Percentiles rank a stretch among this genome's conserved stretches.
These are phyloP conservation scores for Xylaria longipes DNA, from an alignment of 495 filamentous ascomycete genomes.

Conservation along the genomic window DNA sequence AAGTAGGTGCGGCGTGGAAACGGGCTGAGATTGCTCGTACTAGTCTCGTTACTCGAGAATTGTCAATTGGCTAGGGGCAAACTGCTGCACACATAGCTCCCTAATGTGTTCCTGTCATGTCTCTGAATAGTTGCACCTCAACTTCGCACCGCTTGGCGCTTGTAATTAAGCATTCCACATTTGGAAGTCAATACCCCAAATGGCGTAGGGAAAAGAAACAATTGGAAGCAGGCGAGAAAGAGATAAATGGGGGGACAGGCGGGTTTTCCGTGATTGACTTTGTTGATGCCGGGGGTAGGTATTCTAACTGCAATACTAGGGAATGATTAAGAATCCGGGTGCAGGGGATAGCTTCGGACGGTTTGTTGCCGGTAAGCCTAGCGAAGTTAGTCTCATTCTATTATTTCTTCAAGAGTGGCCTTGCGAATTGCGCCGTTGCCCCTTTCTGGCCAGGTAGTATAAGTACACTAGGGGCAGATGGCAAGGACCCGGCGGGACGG, in stretches of 20 bases:
- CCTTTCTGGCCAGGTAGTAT: conserved; percentile 1
- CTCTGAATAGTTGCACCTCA: background rate
- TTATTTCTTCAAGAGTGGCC: background rate
- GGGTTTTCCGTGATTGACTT: conserved; percentile 10
- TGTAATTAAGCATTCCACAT: background rate
- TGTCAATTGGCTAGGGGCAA: background rate
- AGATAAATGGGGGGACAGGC: background rate
- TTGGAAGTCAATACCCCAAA: background rate
- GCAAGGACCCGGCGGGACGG: conserved; percentile 22
- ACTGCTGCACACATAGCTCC: background rate
- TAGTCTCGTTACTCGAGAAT: background rate
- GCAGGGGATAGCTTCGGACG: conserved; percentile 13
- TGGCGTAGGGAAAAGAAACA: conserved; percentile 13
- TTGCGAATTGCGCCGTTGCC: conserved; percentile 8
- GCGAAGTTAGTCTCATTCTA: conserved; percentile 21
- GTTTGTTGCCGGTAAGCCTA: conserved; percentile 23
- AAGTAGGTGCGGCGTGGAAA: background rate
- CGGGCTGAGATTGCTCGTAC: conserved; percentile 5
- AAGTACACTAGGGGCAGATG: background rate
- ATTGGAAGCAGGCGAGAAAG: background rate
- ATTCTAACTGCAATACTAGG: background rate
- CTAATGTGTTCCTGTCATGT: background rate
- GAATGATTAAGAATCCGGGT: conserved; percentile 5
- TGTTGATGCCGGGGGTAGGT: conserved; percentile 3
- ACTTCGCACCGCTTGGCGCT: background rate